Base-by-base conservation (phyloP, 495 filamentous ascomycete genomes). In the Copromyces sp. region DNA sequence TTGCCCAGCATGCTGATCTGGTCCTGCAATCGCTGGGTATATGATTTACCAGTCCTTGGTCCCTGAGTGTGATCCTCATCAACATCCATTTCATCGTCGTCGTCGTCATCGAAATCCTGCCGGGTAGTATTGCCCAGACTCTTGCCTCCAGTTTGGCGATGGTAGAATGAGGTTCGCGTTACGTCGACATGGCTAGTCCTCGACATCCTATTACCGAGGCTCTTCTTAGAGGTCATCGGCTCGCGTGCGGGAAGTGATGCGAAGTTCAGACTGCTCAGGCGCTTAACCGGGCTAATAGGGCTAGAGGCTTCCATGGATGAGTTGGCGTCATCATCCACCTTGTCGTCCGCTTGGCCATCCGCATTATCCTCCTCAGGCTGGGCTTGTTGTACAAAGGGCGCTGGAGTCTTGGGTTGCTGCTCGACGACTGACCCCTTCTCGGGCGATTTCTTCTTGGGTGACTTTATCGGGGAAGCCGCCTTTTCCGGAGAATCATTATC, bases 221-320 rank as follows among this genome's bases (percentile, higher is more conserved):
- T 89, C 80, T 93, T 95, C 81, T 93, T 92, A 72, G 91, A 88
- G 24, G 88, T 89, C 47, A 97, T 83, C 38, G 94, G 95, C 78
- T 98, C 95, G 45, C 95, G 89, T 9, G 94, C 93, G 69, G 95
- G 95, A 4, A 99, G 84, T 3, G 95, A 92, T 14, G 96, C 92
- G 81, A 99, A 98, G 69, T 90, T 94, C 69, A 98, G 85, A 76
- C 95, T 98, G 80, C 94, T 97, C 84, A 97, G 97, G 41, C 95
- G 91, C 69, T 96, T 80, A 68, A 83, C 69, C n/a, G 83, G 83
- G 72, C 83, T 73, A 59, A 86, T 83, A 1, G 85, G 85, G 74
- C 85, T 87, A 59, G 82, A 87, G 40, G 75, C 79, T 38, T 83
- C 86, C 12, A 85, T 87, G 40, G 82, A 82, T 1, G 86, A 87